Conservation (phyloP, 1,139 yeast species). For the Sugiyamaella sp. region DNA sequence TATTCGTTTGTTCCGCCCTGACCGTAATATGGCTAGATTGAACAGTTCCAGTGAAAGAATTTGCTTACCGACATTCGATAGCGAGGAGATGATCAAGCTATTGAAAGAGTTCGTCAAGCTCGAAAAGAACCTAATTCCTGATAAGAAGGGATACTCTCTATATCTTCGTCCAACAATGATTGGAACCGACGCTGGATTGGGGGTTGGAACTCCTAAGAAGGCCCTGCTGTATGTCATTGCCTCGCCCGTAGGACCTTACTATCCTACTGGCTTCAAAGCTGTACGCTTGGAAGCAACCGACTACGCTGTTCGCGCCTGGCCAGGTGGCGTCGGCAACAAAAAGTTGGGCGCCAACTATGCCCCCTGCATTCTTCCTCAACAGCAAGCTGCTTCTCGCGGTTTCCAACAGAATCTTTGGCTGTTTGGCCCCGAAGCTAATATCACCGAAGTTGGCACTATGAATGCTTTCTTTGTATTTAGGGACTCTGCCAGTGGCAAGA, state of each 20-base stretch:
- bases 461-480: conserved; percentile 86
- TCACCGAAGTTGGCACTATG: conserved; percentile 98
- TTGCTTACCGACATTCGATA: conserved; percentile 82
- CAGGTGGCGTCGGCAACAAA: conserved; percentile 95
- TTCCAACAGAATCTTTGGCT: conserved; percentile 96
- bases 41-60: conserved; percentile 85
- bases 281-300: conserved; percentile 92
- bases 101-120: conserved; percentile 72
- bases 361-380: conserved; percentile 88
- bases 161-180: conserved; percentile 94
- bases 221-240: conserved; percentile 86
- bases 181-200: conserved; percentile 85
- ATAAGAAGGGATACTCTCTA: conserved; percentile 82
- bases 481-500: conserved; percentile 68
- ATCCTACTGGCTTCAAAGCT: conserved; percentile 90
- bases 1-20: conserved; percentile 84
- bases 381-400: conserved; percentile 84
- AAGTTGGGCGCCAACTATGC: conserved; percentile 98
- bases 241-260: conserved; percentile 93
- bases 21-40: conserved; percentile 90
- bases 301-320: conserved; percentile 97
- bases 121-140: conserved; percentile 80
- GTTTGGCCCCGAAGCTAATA: conserved; percentile 83
- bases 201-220: conserved; percentile 77
- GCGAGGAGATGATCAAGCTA: conserved; percentile 71